Percentiles rank a stretch among this genome's conserved stretches.
These are phyloP conservation scores for Plenodomus biglobosus DNA, from an alignment of 2,329 filamentous ascomycete species.

Conservation along the genomic window DNA sequence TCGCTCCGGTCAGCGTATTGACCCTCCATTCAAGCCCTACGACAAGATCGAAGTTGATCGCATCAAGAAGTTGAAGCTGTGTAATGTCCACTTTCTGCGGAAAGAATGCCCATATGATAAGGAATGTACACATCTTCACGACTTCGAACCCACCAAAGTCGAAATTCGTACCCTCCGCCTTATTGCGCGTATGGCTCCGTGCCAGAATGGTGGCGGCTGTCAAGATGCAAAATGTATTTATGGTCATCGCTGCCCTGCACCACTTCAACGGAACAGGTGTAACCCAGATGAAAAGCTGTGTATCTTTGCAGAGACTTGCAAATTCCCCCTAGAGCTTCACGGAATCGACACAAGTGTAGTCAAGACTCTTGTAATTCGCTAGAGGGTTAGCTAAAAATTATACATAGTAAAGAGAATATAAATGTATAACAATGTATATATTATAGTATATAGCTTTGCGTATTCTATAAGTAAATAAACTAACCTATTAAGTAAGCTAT, in stretches of 20 bases:
- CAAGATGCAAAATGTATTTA: slow-evolving; percentile 64
- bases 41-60: slow-evolving; percentile 60
- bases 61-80: slow-evolving; percentile 64
- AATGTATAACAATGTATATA: neutral
- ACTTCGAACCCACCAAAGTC: slow-evolving; percentile 55
- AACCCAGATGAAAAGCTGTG: slow-evolving; percentile 48
- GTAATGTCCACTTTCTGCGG: slow-evolving; percentile 63
- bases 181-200: slow-evolving; percentile 65
- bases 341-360: slow-evolving; percentile 60
- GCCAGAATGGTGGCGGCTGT: slow-evolving; percentile 59
- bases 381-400: neutral
- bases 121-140: slow-evolving; percentile 58
- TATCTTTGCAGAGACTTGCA: slow-evolving; percentile 60
- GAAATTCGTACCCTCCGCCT: slow-evolving; percentile 59
- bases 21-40: slow-evolving; percentile 53
- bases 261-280: slow-evolving; percentile 10
- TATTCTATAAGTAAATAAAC: too few species aligned
- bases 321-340: slow-evolving; percentile 60
- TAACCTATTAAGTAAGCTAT: too few species aligned
- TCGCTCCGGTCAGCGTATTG: slow-evolving; percentile 61
- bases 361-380: slow-evolving; percentile 50
- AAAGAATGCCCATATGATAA: slow-evolving; percentile 59
- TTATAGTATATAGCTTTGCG: too few species aligned
- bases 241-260: slow-evolving; percentile 63
- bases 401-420: neutral